Percentiles rank a stretch among this genome's conserved stretches.
Conservation (phyloP, 441 rosid genomes). For the Melianthus villosus region DNA sequence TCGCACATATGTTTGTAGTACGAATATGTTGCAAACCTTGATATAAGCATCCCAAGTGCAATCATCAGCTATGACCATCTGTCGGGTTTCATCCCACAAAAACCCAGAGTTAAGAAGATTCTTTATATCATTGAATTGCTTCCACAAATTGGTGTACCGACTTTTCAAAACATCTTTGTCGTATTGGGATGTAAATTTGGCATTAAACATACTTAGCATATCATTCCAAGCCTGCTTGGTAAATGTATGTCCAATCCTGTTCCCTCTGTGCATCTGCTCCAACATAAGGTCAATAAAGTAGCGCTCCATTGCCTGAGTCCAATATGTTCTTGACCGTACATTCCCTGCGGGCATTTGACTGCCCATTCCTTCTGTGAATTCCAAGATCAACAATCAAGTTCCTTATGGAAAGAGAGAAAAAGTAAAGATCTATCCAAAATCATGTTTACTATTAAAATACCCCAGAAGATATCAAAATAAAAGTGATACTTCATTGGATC, state of each 20-base stretch:
- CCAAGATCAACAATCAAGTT: too few species aligned
- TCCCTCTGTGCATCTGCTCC: slow-evolving; percentile 72
- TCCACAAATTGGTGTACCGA: slow-evolving; percentile 67
- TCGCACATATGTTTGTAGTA: neutral
- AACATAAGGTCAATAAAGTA: slow-evolving; percentile 78
- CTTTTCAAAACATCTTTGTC: slow-evolving; percentile 65
- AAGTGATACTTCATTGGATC: too few species aligned
- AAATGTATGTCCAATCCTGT: slow-evolving; percentile 61
- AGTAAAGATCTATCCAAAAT: too few species aligned
- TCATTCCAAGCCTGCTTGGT: slow-evolving; percentile 78
- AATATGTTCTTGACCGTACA: slow-evolving; percentile 64
- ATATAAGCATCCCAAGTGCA: slow-evolving; percentile 42
- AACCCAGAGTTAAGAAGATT: slow-evolving; percentile 61
- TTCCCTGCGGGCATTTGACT: slow-evolving; percentile 23
- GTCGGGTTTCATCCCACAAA: slow-evolving; percentile 61
- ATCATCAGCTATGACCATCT: slow-evolving; percentile 66
- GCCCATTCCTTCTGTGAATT: slow-evolving; percentile 21
- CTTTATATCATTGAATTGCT: slow-evolving; percentile 60
- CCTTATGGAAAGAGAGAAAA: too few species aligned
- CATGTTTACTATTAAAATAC: too few species aligned
- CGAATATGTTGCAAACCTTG: slow-evolving; percentile 28
- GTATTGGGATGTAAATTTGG: slow-evolving; percentile 58
- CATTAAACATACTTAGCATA: slow-evolving; percentile 54
- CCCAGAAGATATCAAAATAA: too few species aligned
- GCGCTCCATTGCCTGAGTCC: slow-evolving; percentile 81